Evolutionary conservation across 192 early-diverging fungal genomes (phyloP).

Genomic region (Geranomyces variabilis): DNA sequence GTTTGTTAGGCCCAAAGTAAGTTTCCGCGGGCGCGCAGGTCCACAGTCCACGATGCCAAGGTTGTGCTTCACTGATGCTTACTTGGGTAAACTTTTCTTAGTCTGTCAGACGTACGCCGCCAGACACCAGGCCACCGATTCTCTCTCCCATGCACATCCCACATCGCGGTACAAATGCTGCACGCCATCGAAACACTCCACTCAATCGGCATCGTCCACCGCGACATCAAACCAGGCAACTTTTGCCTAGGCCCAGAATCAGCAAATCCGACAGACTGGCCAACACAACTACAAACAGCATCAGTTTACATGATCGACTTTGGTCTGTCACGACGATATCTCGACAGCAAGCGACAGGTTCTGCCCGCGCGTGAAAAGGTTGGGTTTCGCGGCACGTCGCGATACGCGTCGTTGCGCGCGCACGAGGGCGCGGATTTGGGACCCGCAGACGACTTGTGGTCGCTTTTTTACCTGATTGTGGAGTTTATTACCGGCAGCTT

Average conservation of each 20-base stretch:
- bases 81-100: conserved; percentile 1
- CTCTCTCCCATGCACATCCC: conserved; percentile 42
- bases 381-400: conserved; percentile 63
- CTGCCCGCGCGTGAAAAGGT: conserved; percentile 49
- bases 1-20: conserved; percentile 59
- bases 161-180: conserved; percentile 57
- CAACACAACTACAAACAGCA: conserved; percentile 6
- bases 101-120: conserved; percentile 57
- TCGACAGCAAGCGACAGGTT: not conserved
- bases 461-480: conserved; percentile 56
- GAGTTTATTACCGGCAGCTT: conserved; percentile 55
- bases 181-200: conserved; percentile 52
- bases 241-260: conserved; percentile 34
- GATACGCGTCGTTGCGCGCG: conserved; percentile 57
- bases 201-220: conserved; percentile 54
- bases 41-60: not conserved
- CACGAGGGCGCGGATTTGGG: conserved; percentile 55
- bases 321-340: not conserved
- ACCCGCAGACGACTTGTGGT: conserved; percentile 64
- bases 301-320: not conserved
- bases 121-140: conserved; percentile 38
- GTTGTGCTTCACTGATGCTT: not conserved
- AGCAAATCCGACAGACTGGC: not conserved
- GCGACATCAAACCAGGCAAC: conserved; percentile 64
- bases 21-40: conserved; percentile 4